Conservation (phyloP, 225 moss, liverwort and hornwort species). For the Thuidium tamariscinum region DNA sequence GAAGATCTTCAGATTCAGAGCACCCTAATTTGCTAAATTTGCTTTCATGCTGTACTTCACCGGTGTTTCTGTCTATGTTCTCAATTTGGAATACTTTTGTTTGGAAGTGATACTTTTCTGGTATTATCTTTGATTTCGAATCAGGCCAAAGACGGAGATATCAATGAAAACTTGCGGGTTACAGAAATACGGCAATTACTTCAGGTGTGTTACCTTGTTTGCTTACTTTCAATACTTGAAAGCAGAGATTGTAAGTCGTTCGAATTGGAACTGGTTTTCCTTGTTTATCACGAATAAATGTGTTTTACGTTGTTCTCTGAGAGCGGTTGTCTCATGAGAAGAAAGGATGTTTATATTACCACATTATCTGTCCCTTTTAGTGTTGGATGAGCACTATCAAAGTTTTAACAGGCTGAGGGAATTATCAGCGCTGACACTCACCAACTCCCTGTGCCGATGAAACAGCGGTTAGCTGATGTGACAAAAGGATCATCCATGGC, state of each 20-base stretch:
- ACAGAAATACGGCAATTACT: constrained; percentile 39
- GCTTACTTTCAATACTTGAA: neutral
- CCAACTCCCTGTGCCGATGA: neutral
- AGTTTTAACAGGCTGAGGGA: neutral
- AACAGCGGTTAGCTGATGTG: constrained; percentile 14
- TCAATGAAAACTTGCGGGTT: constrained; percentile 42
- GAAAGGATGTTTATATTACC: neutral
- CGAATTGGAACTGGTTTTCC: neutral
- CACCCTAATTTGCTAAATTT: neutral
- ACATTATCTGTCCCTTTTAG: neutral
- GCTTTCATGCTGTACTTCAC: neutral
- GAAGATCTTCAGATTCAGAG: neutral
- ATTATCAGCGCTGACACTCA: neutral
- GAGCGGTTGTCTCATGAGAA: neutral
- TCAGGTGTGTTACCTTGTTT: constrained; percentile 8
- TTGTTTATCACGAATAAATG: neutral
- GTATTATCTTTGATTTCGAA: neutral
- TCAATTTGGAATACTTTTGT: neutral
- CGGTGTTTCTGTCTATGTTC: neutral
- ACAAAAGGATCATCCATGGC: constrained; percentile 8
- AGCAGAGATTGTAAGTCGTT: neutral
- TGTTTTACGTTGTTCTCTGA: neutral
- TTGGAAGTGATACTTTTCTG: neutral
- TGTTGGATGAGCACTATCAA: neutral
- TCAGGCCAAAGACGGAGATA: constrained; percentile 50